These are phyloP conservation scores for Aciculosporium take DNA, from an alignment of 2,329 filamentous ascomycete species.

Conservation along the genomic window DNA sequence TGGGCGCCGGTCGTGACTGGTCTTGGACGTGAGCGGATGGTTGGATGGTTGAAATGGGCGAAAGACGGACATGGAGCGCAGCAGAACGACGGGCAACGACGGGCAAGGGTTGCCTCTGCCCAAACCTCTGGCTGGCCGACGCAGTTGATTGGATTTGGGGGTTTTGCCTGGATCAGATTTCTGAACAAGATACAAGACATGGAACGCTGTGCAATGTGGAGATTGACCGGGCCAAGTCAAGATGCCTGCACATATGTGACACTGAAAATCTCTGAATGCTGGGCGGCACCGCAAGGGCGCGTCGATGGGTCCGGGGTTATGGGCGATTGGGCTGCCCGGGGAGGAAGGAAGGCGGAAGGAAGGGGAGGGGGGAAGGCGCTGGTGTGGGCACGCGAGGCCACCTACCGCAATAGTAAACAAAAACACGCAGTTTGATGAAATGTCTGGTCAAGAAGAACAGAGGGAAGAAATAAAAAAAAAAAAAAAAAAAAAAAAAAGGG, in stretches of 20 bases:
- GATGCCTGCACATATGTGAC: too few species aligned
- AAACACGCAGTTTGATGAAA: too few species aligned
- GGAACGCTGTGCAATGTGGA: neutral
- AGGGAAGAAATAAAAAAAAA: too few species aligned
- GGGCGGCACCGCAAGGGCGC: too few species aligned
- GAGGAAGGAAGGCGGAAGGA: too few species aligned
- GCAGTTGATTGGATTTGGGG: conserved; percentile 1
- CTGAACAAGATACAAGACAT: neutral
- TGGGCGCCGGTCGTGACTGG: neutral
- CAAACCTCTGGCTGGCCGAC: neutral
- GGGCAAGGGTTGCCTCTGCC: neutral
- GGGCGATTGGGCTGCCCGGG: too few species aligned
- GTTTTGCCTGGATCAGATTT: neutral
- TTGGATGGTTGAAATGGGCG: neutral
- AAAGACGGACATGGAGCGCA: neutral
- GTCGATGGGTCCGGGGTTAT: too few species aligned
- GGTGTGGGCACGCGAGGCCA: too few species aligned
- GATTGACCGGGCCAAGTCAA: neutral
- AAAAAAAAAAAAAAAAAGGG: too few species aligned
- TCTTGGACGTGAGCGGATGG: conserved; percentile 1
- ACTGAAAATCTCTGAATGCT: too few species aligned
- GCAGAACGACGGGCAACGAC: conserved; percentile 2
- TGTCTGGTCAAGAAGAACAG: neutral
- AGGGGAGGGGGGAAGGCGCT: too few species aligned
- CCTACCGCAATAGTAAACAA: too few species aligned